Percentiles rank a stretch among this genome's conserved stretches.
These are phyloP conservation scores for Aegilops umbellulata DNA, from an alignment of 176 grass and related monocot species.

Conservation along the genomic window DNA sequence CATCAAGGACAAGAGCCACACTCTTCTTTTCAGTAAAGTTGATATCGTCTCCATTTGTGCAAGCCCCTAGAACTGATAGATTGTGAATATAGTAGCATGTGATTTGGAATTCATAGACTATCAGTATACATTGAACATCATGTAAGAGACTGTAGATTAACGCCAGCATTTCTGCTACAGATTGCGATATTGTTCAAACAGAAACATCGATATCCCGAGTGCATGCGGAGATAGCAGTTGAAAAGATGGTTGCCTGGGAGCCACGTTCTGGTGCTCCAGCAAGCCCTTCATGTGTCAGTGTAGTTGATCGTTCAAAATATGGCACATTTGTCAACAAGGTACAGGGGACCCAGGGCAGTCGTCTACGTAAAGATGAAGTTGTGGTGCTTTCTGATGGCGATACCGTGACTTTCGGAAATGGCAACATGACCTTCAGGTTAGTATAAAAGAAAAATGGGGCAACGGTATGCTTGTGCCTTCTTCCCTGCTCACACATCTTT, in stretches of 20 bases:
- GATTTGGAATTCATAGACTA: not conserved
- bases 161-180: constrained; percentile 35
- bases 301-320: constrained; percentile 83
- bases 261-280: constrained; percentile 29
- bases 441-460: constrained; percentile 14
- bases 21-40: not conserved
- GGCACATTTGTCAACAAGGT: constrained; percentile 82
- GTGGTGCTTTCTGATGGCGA: constrained; percentile 64
- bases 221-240: constrained; percentile 76
- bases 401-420: constrained; percentile 79
- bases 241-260: constrained; percentile 78
- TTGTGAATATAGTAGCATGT: not conserved
- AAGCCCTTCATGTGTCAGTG: constrained; percentile 54
- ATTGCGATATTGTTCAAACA: constrained; percentile 77
- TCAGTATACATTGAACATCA: not conserved
- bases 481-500: not conserved
- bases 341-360: constrained; percentile 48
- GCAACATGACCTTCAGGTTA: constrained; percentile 78
- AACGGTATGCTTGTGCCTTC: not conserved
- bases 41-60: not conserved
- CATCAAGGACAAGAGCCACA: not conserved
- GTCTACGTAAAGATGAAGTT: constrained; percentile 62
- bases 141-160: not conserved
- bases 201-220: constrained; percentile 85
- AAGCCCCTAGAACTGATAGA: not conserved